Conservation (phyloP, 106 monocot species). For the Dioscorea zingiberensis region DNA sequence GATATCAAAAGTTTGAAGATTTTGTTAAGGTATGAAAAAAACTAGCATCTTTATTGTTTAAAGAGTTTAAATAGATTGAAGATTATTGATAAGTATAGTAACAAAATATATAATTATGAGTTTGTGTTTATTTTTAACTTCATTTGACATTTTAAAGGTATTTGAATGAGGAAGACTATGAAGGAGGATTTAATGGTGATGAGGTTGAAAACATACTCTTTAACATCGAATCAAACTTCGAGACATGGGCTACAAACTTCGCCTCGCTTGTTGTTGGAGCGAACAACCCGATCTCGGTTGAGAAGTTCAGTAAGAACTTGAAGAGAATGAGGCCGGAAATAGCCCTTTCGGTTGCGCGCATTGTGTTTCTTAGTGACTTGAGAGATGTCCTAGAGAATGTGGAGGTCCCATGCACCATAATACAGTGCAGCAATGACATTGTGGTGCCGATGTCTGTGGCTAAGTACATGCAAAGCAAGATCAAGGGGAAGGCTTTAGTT, state of each 20-base stretch:
- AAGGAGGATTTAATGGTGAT: slow-evolving; percentile 42
- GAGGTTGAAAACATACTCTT: slow-evolving; percentile 31
- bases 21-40: no score
- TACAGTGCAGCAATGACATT: slow-evolving; percentile 32
- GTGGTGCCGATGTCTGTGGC: slow-evolving; percentile 41
- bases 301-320: slow-evolving; percentile 17
- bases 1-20: no score
- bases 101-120: no score
- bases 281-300: slow-evolving; percentile 10
- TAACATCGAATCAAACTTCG: slow-evolving; percentile 34
- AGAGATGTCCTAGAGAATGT: slow-evolving; percentile 29
- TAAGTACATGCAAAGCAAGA: slow-evolving; percentile 38
- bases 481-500: slow-evolving; percentile 22
- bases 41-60: no score
- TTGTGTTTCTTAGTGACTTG: slow-evolving; percentile 41
- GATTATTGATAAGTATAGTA: no score
- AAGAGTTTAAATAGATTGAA: no score
- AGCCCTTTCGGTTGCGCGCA: slow-evolving; percentile 28
- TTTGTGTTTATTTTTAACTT: not conserved
- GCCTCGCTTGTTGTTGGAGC: slow-evolving; percentile 10
- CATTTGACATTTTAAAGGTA: slow-evolving; percentile 19
- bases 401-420: slow-evolving; percentile 35
- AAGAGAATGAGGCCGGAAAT: slow-evolving; percentile 40
- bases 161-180: slow-evolving; percentile 49
- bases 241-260: slow-evolving; percentile 33